Evolutionary conservation across 768 basidiomycete species (phyloP), one percentile per base, ranked within the genome.

Genomic region (Lanmaoa pseudosensibilis): DNA sequence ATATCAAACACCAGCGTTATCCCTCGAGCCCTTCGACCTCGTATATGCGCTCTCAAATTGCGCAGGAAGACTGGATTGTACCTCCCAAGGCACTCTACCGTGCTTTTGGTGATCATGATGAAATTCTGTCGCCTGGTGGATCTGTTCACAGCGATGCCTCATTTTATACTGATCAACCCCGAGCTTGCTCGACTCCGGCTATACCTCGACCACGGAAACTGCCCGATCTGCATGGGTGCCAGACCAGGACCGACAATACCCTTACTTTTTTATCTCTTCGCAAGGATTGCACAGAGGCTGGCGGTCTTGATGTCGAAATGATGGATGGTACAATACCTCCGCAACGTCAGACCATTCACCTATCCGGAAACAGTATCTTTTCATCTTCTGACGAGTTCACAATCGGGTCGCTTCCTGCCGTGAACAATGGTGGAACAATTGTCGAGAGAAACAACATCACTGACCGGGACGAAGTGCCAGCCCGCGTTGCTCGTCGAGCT

Each of bases 381-480:
- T 61, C 70, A 23, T 63, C 69, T 27, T 71, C 69, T 8, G 69
- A 51, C 40, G 68, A 71, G 15, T 64, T 71, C n/a, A 62, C 68
- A 0, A 49, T 70, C 11, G 40, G 27, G 36, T 52, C 55, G n/a
- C 18, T 54, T 55, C 19, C 60, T 27, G 38, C 40, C 8, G 16
- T 12, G 23, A 56, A 45, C 18, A n/a, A n/a, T n/a, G n/a, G n/a
- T n/a, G n/a, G n/a, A n/a, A n/a, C n/a, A n/a, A n/a, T n/a, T n/a
- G n/a, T n/a, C n/a, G n/a, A n/a, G n/a, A n/a, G n/a, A n/a, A n/a
- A n/a, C n/a, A 37, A 43, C 1, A 36, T 10, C 25, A 18, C 27
- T 3, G 37, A 9, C 13, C 16, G 15, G 34, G 23, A 46, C 25
- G 40, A 49, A 41, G 8, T 2, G 3, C 39, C 37, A 4, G 12